A percentile compares a stretch with the other conserved stretches of the same genome.
Conservation (phyloP, 169 alveolate genomes). For the Cryptosporidium felis region DNA sequence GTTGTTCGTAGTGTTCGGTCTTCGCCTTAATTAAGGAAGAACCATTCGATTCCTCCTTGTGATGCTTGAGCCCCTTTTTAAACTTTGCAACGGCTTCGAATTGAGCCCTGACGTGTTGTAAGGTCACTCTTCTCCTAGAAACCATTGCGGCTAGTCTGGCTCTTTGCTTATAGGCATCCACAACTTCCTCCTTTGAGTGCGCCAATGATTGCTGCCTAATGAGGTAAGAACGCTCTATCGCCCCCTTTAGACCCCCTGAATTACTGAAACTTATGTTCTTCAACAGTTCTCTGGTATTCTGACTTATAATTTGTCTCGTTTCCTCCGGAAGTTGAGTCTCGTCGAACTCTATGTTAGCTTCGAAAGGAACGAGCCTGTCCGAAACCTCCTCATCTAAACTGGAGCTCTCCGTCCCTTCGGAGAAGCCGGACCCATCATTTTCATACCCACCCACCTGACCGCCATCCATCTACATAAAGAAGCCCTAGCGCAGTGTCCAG, state of each 20-base stretch:
- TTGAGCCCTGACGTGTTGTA: slow-evolving; percentile 57
- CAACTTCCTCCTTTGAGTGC: slow-evolving; percentile 51
- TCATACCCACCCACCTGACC: background rate
- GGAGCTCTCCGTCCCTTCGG: background rate
- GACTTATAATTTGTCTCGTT: slow-evolving; percentile 41
- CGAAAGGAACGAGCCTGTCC: background rate
- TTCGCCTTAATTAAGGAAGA: background rate
- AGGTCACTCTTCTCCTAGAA: slow-evolving; percentile 49
- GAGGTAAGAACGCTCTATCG: slow-evolving; percentile 49
- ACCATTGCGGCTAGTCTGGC: slow-evolving; percentile 70
- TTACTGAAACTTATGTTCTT: slow-evolving; percentile 25
- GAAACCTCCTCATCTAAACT: background rate
- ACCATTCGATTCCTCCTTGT: background rate
- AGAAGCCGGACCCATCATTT: background rate
- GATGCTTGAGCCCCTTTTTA: background rate
- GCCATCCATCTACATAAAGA: background rate
- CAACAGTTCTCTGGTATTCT: slow-evolving; percentile 16
- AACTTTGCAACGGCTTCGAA: slow-evolving; percentile 28
- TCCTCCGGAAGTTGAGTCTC: slow-evolving; percentile 51
- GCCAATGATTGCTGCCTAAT: slow-evolving; percentile 46
- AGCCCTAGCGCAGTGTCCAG: too few species aligned
- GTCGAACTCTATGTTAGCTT: slow-evolving; percentile 22
- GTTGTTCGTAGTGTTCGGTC: slow-evolving; percentile 5
- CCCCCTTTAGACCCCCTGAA: slow-evolving; percentile 62
- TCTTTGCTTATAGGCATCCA: slow-evolving; percentile 65